Conservation (phyloP, 2,329 filamentous ascomycete species). For the Pseudocercospora fuligena region DNA sequence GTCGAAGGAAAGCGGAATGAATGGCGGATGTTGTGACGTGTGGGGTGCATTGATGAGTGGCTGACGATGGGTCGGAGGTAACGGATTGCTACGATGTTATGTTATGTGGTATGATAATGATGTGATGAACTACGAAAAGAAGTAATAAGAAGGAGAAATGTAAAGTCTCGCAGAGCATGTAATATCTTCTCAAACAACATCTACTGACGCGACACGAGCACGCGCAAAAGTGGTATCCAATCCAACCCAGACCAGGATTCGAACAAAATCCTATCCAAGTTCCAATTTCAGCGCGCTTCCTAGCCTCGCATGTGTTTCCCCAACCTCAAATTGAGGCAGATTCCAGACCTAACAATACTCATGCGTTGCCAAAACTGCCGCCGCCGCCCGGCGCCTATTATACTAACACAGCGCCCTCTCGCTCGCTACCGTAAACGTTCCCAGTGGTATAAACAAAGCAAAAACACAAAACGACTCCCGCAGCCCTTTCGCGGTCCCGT, state of each 20-base stretch:
- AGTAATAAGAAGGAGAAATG: neutral
- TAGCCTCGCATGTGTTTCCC: neutral
- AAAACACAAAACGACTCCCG: neutral
- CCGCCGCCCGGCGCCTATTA: conserved; percentile 4
- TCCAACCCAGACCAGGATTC: neutral
- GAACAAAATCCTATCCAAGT: neutral
- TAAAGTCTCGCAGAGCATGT: neutral
- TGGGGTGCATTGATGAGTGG: no score
- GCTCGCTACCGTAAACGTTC: neutral
- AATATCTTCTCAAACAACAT: neutral
- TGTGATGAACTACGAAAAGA: no score
- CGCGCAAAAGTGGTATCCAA: conserved; percentile 22
- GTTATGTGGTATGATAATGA: no score
- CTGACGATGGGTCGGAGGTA: no score
- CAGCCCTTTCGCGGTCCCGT: conserved; percentile 5
- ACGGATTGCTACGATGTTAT: no score
- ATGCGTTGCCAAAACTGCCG: neutral
- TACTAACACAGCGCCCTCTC: conserved; percentile 7
- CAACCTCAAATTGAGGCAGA: neutral
- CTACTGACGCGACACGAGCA: neutral
- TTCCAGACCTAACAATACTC: conserved; percentile 5
- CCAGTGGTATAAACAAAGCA: conserved; percentile 12
- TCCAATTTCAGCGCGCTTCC: conserved; percentile 1
- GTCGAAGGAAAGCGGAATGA: neutral
- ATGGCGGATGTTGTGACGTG: neutral